A percentile compares a stretch with the other conserved stretches of the same genome.
Conservation (phyloP, 306 rosid species). For the Malus asiatica region DNA sequence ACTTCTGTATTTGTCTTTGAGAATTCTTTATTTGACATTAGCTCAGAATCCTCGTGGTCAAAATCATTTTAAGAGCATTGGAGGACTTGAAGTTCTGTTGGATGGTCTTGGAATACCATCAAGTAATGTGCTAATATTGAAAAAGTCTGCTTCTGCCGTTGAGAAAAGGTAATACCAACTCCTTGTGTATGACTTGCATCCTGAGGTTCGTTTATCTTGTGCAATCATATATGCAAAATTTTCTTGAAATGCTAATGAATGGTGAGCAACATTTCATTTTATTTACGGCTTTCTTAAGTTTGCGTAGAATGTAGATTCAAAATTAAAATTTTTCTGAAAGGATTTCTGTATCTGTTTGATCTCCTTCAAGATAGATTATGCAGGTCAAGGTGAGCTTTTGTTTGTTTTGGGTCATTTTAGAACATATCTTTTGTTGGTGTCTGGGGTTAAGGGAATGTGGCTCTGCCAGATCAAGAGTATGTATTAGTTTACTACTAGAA, state of each 20-base stretch:
- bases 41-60: slow-evolving; percentile 84
- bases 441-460: background rate
- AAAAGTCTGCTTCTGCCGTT: slow-evolving; percentile 31
- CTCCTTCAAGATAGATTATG: background rate
- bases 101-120: slow-evolving; percentile 92
- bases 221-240: background rate
- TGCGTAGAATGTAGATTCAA: background rate
- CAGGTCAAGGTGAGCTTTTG: background rate
- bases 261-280: background rate
- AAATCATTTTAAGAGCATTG: slow-evolving; percentile 94
- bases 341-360: background rate
- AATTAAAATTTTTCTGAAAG: background rate
- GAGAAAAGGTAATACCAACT: slow-evolving; percentile 52
- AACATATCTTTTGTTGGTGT: background rate
- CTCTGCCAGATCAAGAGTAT: background rate
- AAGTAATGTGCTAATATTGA: slow-evolving; percentile 46
- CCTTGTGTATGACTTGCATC: background rate
- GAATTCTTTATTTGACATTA: slow-evolving; percentile 67
- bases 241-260: background rate
- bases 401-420: background rate
- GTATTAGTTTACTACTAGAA: background rate
- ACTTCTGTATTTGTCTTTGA: slow-evolving; percentile 70
- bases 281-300: background rate
- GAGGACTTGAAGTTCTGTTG: slow-evolving; percentile 94
- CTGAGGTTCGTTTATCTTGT: background rate